phyloP scores from a whole-genome alignment of 371 early-diverging fungal genomes.

The Sanchytrium tribonematis region DNA sequence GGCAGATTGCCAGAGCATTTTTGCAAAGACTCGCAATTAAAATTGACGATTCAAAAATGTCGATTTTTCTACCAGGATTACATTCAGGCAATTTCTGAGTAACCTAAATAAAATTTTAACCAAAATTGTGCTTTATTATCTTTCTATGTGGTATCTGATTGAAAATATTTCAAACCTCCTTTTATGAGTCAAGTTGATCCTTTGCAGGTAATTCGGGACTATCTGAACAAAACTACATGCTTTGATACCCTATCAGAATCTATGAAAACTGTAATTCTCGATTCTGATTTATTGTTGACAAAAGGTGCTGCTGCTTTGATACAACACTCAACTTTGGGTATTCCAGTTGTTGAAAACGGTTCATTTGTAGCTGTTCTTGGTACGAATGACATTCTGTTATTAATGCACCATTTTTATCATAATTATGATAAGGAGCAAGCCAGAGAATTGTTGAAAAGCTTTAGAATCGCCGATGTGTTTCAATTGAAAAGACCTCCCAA shows the following conservation, averaged over 20 bases:
- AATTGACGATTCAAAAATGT: not conserved
- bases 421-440: not conserved
- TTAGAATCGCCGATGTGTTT: not conserved
- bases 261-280: not conserved
- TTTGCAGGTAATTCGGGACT: not conserved
- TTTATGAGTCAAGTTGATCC: not conserved
- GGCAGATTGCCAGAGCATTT: not conserved
- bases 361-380: not conserved
- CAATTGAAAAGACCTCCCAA: not conserved
- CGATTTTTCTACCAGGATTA: not conserved
- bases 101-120: no score
- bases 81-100: not conserved
- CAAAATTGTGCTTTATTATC: no score
- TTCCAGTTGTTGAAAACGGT: not conserved
- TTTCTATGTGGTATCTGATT: no score
- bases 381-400: not conserved
- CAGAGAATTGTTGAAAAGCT: not conserved
- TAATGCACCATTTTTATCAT: not conserved
- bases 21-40: not conserved
- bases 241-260: not conserved
- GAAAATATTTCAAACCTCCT: no score
- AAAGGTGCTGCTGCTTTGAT: not conserved
- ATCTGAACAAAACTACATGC: not conserved
- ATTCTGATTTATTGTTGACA: not conserved
- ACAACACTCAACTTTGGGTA: not conserved